Base-by-base conservation (phyloP, 225 moss, liverwort and hornwort species). In the Physcomitrellopsis africana region DNA sequence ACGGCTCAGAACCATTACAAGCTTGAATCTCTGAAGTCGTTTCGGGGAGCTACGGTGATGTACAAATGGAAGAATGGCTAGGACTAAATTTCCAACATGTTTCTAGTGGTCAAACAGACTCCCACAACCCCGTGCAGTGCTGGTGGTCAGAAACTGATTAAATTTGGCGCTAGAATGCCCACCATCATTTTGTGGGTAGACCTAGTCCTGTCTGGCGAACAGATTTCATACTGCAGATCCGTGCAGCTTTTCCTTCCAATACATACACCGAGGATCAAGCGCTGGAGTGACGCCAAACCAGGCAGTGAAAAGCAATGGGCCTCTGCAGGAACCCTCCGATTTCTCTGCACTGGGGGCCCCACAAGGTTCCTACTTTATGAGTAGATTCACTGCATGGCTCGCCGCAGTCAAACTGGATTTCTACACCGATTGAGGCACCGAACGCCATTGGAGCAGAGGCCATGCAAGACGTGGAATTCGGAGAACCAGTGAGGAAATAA, bases 131-230 rank as follows among this genome's bases (percentile, higher is more conserved):
- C 32, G 32, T 37, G 32, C 32, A 37, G 32, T 4, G 32, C 1
- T 37, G 32, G 32, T 37, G 32, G 32, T 4, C 4, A 37, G 32
- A 37, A 37, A 37, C 32, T 37, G 32, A 37, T 37, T 4, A 37
- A 37, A 37, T 37, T 17, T 52, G 24, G 59, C 2, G 26, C 26
- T 8, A 5, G 5, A 11, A 45, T 11, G 24, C 16, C 10, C 23
- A 68, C 47, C 70, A 57, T 58, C 14, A 70, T 57, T 44, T 56
- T 1, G 43, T 55, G 10, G 26, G 24, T 43, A 41, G 51, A 15
- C 41, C 51, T 72, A 9, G 41, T 37, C 73, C 51, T 63, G 20
- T 61, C 51, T 22, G 63, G 16, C 72, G 20, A 51, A 63, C 42
- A 42, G 57, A 42, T 16, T 29, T 29, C 60, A 29, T 29, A 47